Percentiles rank a stretch among this genome's conserved stretches.
Conservation (phyloP, 257 asterid genomes). For the Solanum appendiculatum region DNA sequence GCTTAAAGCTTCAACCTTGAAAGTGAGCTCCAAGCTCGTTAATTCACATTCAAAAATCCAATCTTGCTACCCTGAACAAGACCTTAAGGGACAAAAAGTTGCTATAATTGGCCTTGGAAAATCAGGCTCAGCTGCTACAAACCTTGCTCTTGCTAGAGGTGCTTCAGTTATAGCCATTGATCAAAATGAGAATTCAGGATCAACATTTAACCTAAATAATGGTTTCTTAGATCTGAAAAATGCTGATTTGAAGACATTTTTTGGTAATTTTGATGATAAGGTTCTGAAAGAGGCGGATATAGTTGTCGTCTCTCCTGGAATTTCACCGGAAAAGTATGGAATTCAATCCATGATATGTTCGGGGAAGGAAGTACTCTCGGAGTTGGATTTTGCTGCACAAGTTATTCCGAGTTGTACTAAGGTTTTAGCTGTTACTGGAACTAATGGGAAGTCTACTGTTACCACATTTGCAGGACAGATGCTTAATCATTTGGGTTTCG, state of each 20-base stretch:
- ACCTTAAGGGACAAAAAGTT: slow-evolving; percentile 24
- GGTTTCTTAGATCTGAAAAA: background rate
- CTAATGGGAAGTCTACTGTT: slow-evolving; percentile 37
- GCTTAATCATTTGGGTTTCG: slow-evolving; percentile 13
- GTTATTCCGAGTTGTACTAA: slow-evolving; percentile 19
- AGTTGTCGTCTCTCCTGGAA: slow-evolving; percentile 30
- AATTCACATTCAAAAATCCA: slow-evolving; percentile 6
- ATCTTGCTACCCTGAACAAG: slow-evolving; percentile 17
- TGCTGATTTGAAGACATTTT: slow-evolving; percentile 16
- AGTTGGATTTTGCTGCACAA: slow-evolving; percentile 33
- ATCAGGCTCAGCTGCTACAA: slow-evolving; percentile 21
- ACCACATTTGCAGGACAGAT: slow-evolving; percentile 34
- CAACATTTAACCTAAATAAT: background rate
- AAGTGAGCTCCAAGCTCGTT: background rate
- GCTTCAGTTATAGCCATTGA: slow-evolving; percentile 37
- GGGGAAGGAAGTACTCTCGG: slow-evolving; percentile 30
- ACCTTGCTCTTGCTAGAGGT: slow-evolving; percentile 36
- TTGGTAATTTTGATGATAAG: slow-evolving; percentile 16
- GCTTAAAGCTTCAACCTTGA: background rate
- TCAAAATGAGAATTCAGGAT: slow-evolving; percentile 16
- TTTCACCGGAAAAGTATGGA: slow-evolving; percentile 19
- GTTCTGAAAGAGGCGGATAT: slow-evolving; percentile 9
- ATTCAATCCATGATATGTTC: slow-evolving; percentile 14
- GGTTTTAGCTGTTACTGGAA: slow-evolving; percentile 33
- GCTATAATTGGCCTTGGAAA: slow-evolving; percentile 31